These are phyloP conservation scores for Cladosporium colombiae DNA, from an alignment of 2,329 filamentous ascomycete species.

Conservation along the genomic window DNA sequence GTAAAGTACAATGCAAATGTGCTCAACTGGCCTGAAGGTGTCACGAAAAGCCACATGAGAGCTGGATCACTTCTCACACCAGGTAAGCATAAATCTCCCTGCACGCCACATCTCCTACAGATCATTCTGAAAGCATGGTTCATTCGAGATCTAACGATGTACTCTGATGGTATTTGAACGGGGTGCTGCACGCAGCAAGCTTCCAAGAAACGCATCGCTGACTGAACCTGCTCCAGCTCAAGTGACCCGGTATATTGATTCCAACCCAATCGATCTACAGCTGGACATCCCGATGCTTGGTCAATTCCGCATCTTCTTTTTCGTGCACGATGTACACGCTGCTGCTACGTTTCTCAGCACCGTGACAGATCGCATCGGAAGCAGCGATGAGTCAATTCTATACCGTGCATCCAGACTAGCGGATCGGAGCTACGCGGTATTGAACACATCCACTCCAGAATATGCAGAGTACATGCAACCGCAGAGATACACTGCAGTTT, in stretches of 20 bases:
- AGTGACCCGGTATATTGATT: conserved; percentile 73
- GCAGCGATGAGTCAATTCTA: conserved; percentile 54
- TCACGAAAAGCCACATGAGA: background rate
- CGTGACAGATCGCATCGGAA: conserved; percentile 58
- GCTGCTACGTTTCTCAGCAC: conserved; percentile 60
- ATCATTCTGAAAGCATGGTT: background rate
- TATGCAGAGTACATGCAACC: conserved; percentile 68
- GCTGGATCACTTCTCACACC: conserved; percentile 58
- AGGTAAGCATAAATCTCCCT: conserved; percentile 38
- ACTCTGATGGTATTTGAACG: background rate
- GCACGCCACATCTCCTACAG: background rate
- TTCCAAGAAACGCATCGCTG: background rate
- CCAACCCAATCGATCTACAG: conserved; percentile 75
- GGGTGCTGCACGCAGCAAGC: background rate
- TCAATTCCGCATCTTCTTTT: conserved; percentile 74
- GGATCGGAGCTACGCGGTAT: conserved; percentile 61
- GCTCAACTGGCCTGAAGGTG: conserved; percentile 50
- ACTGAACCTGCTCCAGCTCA: conserved; percentile 39
- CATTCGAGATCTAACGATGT: background rate
- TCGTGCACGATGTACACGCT: conserved; percentile 63
- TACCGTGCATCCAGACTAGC: conserved; percentile 61
- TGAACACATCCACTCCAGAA: conserved; percentile 58
- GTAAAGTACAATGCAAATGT: conserved; percentile 66
- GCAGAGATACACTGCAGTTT: conserved; percentile 68
- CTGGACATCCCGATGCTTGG: conserved; percentile 76